phyloP scores from a whole-genome alignment of 176 grass and related monocot species.

The Phragmites australis region DNA sequence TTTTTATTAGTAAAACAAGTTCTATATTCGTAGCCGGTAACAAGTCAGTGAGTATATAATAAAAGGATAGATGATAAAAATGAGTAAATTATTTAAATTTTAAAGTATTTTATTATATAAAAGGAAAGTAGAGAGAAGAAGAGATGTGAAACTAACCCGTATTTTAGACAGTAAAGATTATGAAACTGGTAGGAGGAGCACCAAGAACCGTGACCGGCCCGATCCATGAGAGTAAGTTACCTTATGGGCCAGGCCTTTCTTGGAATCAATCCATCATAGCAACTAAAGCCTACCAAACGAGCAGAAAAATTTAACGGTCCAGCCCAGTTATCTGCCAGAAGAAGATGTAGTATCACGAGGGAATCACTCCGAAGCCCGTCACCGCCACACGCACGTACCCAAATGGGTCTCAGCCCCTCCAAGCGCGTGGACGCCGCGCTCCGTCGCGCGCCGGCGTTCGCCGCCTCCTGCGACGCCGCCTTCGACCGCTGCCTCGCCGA shows the following conservation, averaged over 20 bases:
- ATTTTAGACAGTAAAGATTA: no score
- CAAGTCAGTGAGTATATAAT: no score
- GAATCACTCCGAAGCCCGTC: neutral
- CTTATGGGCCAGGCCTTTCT: neutral
- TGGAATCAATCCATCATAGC: neutral
- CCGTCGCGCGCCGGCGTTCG: conserved; percentile 53
- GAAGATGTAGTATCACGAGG: neutral
- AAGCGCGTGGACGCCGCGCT: conserved; percentile 65
- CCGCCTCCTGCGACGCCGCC: conserved; percentile 53
- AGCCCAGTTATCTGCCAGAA: neutral
- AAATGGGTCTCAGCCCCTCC: conserved; percentile 71
- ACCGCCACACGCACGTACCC: neutral
- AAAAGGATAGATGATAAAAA: no score
- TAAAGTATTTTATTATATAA: no score
- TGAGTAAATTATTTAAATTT: no score
- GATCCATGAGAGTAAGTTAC: no score
- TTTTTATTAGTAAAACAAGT: no score
- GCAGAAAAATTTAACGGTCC: no score
- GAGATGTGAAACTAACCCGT: no score
- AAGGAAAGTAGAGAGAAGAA: no score
- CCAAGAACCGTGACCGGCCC: neutral
- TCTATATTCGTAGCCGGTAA: no score
- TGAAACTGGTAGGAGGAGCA: no score
- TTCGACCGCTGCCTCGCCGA: conserved; percentile 55
- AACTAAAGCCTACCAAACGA: neutral